A percentile compares a stretch with the other conserved stretches of the same genome.
phyloP scores from a whole-genome alignment of 192 early-diverging fungal genomes.

The Pilaira anomala region DNA sequence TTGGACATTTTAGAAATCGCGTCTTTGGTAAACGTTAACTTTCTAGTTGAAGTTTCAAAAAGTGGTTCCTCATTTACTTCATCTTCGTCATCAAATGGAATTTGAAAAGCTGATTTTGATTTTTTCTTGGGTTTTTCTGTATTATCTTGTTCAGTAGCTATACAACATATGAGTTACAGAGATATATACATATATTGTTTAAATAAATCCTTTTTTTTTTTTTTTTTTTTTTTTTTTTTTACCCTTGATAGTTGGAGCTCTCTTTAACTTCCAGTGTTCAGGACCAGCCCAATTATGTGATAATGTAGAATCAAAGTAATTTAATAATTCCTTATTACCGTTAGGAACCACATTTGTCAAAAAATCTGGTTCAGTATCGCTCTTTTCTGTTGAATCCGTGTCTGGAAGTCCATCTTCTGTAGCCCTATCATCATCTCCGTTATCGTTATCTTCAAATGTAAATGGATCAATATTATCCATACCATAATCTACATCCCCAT shows the following conservation, averaged over 20 bases:
- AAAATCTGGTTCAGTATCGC: conserved; percentile 15
- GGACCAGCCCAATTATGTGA: conserved; percentile 90
- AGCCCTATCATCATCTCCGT: conserved; percentile 40
- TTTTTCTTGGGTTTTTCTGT: conserved; percentile 20
- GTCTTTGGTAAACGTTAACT: conserved; percentile 43
- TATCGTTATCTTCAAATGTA: conserved; percentile 36
- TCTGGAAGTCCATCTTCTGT: conserved; percentile 36
- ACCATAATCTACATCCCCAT: conserved; percentile 16
- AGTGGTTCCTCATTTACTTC: conserved; percentile 60
- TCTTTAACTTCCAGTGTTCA: conserved; percentile 80
- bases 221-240: conserved; percentile 14
- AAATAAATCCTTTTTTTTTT: too few species aligned
- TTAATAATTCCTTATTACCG: conserved; percentile 61
- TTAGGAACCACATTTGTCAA: conserved; percentile 1
- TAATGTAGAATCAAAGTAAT: conserved; percentile 85
- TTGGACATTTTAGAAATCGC: conserved; percentile 42
- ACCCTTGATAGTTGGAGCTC: conserved; percentile 34
- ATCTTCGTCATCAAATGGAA: conserved; percentile 33
- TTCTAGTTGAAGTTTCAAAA: conserved; percentile 61
- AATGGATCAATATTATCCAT: conserved; percentile 26
- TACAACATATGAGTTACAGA: neutral
- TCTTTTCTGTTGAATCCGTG: conserved; percentile 26
- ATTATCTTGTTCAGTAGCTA: conserved; percentile 12
- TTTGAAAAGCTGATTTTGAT: conserved; percentile 12
- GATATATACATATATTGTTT: neutral